Evolutionary conservation across 495 filamentous ascomycete genomes (phyloP).

Genomic region (Penicillium ucsense): DNA sequence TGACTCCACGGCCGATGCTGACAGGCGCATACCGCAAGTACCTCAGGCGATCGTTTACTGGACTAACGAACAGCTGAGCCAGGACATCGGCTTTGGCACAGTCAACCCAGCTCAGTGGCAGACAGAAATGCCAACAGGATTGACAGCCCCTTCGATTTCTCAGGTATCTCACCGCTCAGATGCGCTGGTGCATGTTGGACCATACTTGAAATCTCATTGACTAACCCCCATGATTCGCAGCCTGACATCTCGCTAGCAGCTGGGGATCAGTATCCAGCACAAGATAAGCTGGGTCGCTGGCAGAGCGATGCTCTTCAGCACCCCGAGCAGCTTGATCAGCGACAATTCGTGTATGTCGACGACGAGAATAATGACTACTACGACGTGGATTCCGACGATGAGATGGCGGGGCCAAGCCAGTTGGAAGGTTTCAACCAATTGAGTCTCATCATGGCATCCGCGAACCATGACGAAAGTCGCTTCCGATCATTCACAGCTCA

Average conservation of each 20-base stretch:
- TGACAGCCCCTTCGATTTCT: not conserved
- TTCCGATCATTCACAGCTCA: slow-evolving; percentile 55
- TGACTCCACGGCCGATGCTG: too few relatives aligned
- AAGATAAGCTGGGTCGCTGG: slow-evolving; percentile 1
- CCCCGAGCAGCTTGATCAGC: slow-evolving; percentile 6
- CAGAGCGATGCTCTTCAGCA: slow-evolving; percentile 5
- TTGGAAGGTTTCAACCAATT: slow-evolving; percentile 44
- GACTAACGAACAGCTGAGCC: slow-evolving; percentile 1
- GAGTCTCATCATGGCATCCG: slow-evolving; percentile 37
- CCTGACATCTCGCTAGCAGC: not conserved
- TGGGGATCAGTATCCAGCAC: slow-evolving; percentile 8
- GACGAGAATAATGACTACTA: slow-evolving; percentile 49
- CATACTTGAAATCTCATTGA: not conserved
- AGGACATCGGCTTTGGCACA: not conserved
- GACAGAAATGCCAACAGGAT: not conserved
- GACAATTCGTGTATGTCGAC: slow-evolving; percentile 29
- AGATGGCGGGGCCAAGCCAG: slow-evolving; percentile 44
- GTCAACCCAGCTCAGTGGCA: not conserved
- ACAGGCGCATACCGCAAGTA: too few relatives aligned
- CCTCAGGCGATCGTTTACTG: slow-evolving; percentile 7
- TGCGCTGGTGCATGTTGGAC: not conserved
- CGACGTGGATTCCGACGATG: slow-evolving; percentile 61
- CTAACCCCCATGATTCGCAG: not conserved
- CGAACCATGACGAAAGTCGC: slow-evolving; percentile 39
- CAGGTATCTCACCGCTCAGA: slow-evolving; percentile 1